Conservation (phyloP, 192 early-diverging fungal genomes). For the Helicostylum pulchrum region DNA sequence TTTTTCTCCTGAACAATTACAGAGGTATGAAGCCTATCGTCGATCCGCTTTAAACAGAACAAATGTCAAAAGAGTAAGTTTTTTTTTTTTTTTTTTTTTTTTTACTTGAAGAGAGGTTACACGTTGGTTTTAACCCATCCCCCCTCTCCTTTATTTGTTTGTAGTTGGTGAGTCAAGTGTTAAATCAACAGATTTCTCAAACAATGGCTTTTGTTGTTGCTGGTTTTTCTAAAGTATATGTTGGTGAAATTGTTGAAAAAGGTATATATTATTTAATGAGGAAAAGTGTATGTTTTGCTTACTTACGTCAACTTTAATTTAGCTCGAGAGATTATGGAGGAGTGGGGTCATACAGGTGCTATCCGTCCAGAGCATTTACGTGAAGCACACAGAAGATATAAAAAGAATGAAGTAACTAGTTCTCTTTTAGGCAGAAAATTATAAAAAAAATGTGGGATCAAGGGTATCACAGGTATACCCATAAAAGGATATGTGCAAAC, state of each 20-base stretch:
- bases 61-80: constrained; percentile 67
- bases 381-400: constrained; percentile 79
- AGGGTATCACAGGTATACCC: neutral
- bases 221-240: constrained; percentile 88
- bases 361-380: constrained; percentile 83
- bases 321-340: constrained; percentile 79
- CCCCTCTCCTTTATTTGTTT: too few relatives aligned
- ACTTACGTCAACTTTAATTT: too few relatives aligned
- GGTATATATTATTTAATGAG: constrained; percentile 28
- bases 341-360: constrained; percentile 70
- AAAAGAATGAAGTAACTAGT: constrained; percentile 41
- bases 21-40: constrained; percentile 81
- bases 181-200: constrained; percentile 69
- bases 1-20: constrained; percentile 68
- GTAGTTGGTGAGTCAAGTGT: constrained; percentile 57
- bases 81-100: constrained; percentile 1
- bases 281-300: too few relatives aligned
- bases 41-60: constrained; percentile 73
- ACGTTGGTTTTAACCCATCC: too few relatives aligned
- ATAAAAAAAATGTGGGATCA: neutral
- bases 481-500: too few relatives aligned
- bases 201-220: constrained; percentile 80
- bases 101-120: too few relatives aligned
- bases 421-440: constrained; percentile 20
- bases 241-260: constrained; percentile 85